A percentile compares a stretch with the other conserved stretches of the same genome.
These are phyloP conservation scores for Hyaloscypha hepaticicola DNA, from an alignment of 495 filamentous ascomycete species.

Conservation along the genomic window DNA sequence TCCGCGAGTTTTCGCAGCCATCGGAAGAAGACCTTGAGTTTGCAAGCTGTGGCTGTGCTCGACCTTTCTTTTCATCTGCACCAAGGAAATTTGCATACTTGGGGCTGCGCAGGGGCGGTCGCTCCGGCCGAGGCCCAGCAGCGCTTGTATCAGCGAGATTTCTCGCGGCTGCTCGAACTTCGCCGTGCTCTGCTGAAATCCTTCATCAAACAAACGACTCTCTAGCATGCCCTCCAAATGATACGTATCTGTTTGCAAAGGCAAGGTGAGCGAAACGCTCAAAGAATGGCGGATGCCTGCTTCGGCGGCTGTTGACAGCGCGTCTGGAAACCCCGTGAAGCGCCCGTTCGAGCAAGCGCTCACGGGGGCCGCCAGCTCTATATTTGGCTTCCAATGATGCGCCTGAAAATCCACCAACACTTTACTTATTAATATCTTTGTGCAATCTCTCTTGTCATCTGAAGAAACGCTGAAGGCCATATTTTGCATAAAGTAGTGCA, in stretches of 20 bases:
- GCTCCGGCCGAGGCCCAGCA: background rate
- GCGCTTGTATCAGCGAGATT: background rate
- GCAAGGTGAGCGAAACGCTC: background rate
- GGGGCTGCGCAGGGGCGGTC: background rate
- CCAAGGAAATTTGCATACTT: background rate
- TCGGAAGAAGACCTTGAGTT: background rate
- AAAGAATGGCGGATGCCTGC: background rate
- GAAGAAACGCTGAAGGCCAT: background rate
- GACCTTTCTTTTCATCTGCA: background rate
- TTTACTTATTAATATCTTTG: background rate
- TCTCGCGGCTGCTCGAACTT: background rate
- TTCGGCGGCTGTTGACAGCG: background rate
- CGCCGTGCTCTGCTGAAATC: background rate
- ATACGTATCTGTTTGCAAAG: background rate
- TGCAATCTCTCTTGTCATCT: background rate
- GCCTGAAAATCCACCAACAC: background rate
- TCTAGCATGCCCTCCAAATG: background rate
- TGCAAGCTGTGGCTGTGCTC: conserved; percentile 1
- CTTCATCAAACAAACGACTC: background rate
- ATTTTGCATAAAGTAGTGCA: background rate
- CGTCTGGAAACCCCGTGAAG: background rate
- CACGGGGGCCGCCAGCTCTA: background rate
- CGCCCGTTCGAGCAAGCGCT: conserved; percentile 12
- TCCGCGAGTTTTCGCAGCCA: background rate
- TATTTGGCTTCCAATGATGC: background rate